Evolutionary conservation across 2,329 filamentous ascomycete species (phyloP), one percentile per base, ranked within the genome.

Genomic region (Juglanconis sp.): DNA sequence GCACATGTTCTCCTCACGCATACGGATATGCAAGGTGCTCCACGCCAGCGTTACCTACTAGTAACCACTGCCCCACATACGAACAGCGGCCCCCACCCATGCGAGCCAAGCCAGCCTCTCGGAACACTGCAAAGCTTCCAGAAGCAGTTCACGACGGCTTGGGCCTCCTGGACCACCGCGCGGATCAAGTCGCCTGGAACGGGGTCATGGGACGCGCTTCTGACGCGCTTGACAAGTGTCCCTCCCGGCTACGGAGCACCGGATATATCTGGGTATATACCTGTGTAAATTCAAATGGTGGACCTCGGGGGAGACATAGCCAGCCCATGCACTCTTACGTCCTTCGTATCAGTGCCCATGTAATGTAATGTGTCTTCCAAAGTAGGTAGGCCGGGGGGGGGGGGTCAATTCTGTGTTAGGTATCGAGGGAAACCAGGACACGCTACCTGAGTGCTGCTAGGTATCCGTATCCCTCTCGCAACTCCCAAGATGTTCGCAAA

Each of bases 1-100:
- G 57, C 57, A 59, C 57, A 54, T 59, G 52, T 47, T 24, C 24
- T 30, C 32, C 35, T 15, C 13, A 31, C 31, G 50, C 50, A 40
- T 24, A 9, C 49, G 35, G 10, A 35, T 31, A 15, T n/a, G 48
- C 48, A 51, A 5, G 49, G 31, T 32, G 7, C 30, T 13, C n/a
- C 30, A 9, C 2, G 31, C 49, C 49, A 3, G 32, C 15, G 35
- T 51, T 38, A 15, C 10, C n/a, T 31, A 24, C n/a, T 11, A 30
- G 47, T 9, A 10, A 31, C 47, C 7, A 24, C 31, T 6, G 5
- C 13, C 24, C 46, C 24, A 34, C 30, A 15, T 7, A 51, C 13
- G 47, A 13, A 31, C n/a, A 10, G 2, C 5, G 17, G n/a, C 13
- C n/a, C 54, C 30, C 15, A 15, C 54, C 32, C 40, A 40, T 48